Conservation (phyloP, 345 rosid species). For the Ceriops tagal region DNA sequence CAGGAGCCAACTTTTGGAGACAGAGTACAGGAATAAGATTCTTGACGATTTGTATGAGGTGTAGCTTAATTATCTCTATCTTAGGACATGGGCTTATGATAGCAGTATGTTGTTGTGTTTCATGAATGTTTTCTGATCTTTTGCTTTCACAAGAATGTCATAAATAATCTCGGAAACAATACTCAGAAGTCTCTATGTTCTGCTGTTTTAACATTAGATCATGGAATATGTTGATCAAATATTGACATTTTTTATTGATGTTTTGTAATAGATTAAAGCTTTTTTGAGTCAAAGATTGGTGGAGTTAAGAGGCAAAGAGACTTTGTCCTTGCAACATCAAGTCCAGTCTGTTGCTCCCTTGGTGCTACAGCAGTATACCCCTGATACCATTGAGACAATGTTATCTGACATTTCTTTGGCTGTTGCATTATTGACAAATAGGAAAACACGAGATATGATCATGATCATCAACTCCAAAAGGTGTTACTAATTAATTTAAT, state of each 20-base stretch:
- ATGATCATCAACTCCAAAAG: slow-evolving; percentile 95
- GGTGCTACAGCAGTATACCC: slow-evolving; percentile 81
- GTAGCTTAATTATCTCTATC: slow-evolving; percentile 5
- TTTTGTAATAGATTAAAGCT: slow-evolving; percentile 62
- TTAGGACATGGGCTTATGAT: slow-evolving; percentile 3
- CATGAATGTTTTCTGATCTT: not conserved
- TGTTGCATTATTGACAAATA: slow-evolving; percentile 73
- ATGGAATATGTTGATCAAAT: not conserved
- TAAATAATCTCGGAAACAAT: not conserved
- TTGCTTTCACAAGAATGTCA: not conserved
- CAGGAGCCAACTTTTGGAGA: slow-evolving; percentile 81
- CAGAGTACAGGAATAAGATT: slow-evolving; percentile 84
- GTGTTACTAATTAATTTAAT: slow-evolving; percentile 32
- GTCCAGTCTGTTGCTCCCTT: slow-evolving; percentile 87
- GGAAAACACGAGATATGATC: slow-evolving; percentile 76
- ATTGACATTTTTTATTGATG: slow-evolving; percentile 15
- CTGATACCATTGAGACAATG: slow-evolving; percentile 76
- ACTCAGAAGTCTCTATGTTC: not conserved
- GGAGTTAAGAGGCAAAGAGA: slow-evolving; percentile 71
- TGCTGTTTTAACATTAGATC: not conserved
- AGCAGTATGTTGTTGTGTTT: not conserved
- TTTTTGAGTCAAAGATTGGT: slow-evolving; percentile 70
- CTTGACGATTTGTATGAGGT: slow-evolving; percentile 96
- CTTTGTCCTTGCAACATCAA: slow-evolving; percentile 84
- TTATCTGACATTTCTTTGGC: slow-evolving; percentile 54